Evolutionary conservation across 2,329 filamentous ascomycete genomes (phyloP).

Genomic region (Microsporum audouinii): DNA sequence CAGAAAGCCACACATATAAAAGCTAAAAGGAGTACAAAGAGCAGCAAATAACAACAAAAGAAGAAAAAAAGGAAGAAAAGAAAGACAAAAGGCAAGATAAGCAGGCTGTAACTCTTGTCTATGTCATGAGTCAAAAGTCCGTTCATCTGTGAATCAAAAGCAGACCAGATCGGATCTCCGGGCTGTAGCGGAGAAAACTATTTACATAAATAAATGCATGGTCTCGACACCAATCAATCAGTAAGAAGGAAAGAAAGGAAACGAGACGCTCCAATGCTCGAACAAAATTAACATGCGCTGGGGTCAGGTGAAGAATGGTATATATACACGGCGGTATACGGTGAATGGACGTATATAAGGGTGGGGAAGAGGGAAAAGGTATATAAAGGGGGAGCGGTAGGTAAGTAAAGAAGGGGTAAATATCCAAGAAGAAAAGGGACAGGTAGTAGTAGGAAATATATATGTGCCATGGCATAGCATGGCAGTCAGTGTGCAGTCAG

Average conservation of each 20-base stretch:
- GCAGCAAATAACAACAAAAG: too few species aligned
- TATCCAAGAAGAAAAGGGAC: too few species aligned
- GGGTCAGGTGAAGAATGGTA: neutral
- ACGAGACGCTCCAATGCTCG: neutral
- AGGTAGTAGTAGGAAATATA: neutral
- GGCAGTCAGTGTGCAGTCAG: neutral
- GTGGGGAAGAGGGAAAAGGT: neutral
- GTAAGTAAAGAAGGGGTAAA: neutral
- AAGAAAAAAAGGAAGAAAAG: too few species aligned
- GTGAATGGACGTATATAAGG: neutral
- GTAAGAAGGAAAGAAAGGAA: neutral
- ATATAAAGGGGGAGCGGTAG: neutral
- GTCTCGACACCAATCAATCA: neutral
- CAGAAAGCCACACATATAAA: too few species aligned
- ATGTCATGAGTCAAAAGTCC: too few species aligned
- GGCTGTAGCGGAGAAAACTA: neutral
- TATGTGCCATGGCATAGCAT: neutral
- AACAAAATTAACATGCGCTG: neutral
- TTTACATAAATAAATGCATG: neutral
- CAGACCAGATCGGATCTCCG: too few species aligned
- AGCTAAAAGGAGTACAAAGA: too few species aligned
- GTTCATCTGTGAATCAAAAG: too few species aligned
- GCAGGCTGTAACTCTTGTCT: too few species aligned
- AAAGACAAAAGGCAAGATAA: too few species aligned
- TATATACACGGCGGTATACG: neutral